A percentile compares a stretch with the other conserved stretches of the same genome.
Evolutionary conservation across 139 green algal genomes (phyloP).

Genomic region (Axilococcus clingmanii): DNA sequence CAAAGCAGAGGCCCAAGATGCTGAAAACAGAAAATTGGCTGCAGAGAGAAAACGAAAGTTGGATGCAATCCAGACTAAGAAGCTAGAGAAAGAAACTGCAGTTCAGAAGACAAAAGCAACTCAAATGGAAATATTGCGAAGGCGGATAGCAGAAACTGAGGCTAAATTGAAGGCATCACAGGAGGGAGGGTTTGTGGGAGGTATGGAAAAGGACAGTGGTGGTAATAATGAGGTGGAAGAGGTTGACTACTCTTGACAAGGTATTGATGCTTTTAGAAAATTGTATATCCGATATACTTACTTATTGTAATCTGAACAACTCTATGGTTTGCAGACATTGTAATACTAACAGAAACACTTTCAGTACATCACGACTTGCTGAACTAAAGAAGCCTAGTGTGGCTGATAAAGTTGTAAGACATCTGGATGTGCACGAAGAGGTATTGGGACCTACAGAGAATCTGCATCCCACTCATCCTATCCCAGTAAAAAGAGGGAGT

Average conservation of each 20-base stretch:
- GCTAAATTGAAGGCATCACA: not conserved
- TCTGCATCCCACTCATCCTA: too few species aligned
- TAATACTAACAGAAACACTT: too few species aligned
- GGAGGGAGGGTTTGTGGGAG: not conserved
- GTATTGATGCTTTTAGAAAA: too few species aligned
- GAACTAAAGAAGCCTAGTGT: too few species aligned
- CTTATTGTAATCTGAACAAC: too few species aligned
- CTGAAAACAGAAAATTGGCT: slow-evolving; percentile 5
- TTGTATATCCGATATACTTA: too few species aligned
- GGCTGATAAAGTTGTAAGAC: too few species aligned
- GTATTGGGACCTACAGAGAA: too few species aligned
- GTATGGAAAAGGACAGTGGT: not conserved
- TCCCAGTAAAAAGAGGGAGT: too few species aligned
- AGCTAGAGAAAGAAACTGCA: slow-evolving; percentile 1
- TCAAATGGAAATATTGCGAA: slow-evolving; percentile 4
- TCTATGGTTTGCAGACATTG: too few species aligned
- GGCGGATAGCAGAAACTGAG: slow-evolving; percentile 2
- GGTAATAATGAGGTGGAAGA: slow-evolving; percentile 1
- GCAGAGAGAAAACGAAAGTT: slow-evolving; percentile 9
- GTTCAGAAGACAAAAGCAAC: not conserved
- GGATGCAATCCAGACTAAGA: slow-evolving; percentile 1
- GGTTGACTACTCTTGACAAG: not conserved
- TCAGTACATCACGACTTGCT: too few species aligned
- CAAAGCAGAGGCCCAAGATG: slow-evolving; percentile 2
- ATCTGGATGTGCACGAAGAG: too few species aligned